Base-by-base conservation (phyloP, 192 early-diverging fungal species). In the Backusella australiensis region DNA sequence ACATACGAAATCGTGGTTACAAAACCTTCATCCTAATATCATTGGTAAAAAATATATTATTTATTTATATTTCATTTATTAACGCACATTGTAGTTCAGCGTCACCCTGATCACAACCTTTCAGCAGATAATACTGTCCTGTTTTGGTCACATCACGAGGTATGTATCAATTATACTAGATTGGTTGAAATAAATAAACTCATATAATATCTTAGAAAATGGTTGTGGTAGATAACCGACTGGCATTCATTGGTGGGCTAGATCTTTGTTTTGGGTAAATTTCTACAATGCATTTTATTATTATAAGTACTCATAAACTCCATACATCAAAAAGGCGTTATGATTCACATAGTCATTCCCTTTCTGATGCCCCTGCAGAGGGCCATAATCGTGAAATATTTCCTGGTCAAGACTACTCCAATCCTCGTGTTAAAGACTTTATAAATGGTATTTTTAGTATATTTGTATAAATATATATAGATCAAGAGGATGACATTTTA, bases 321-420 rank as follows among this genome's bases (percentile, higher is more conserved):
- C 12, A 41, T 41, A 4, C 4, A 41, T 17, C 4, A 32, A 26
- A 35, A 84, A 94, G 96, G 34, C 89, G 96, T 36, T 97, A 91
- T 74, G 96, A 97, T 82, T 93, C 92, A 12, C 89, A 92, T 67
- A 86, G 84, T 12, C 96, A 97, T 78, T 87, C 90, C 15, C 78
- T 96, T 49, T 75, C 88, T 4, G 95, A 96, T 85, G 90, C 91
- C 79, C 86, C 86, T 69, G 66, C 81, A 14, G 12, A 14, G 19
- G 81, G 81, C 0, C 80, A 87, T 63, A 71, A 85, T 19, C 69
- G 80, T 5, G 83, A 83, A 44, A 73, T 86, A 32, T 90, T 86
- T 74, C 85, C 90, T 41, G 94, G 93, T 17, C 93, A 93, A 86
- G 96, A 97, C 80, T 97, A 94, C 84, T 91, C 90, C 73, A 97